Evolutionary conservation across 2,329 filamentous ascomycete species (phyloP).

Genomic region (Nigrospora sphaerica): DNA sequence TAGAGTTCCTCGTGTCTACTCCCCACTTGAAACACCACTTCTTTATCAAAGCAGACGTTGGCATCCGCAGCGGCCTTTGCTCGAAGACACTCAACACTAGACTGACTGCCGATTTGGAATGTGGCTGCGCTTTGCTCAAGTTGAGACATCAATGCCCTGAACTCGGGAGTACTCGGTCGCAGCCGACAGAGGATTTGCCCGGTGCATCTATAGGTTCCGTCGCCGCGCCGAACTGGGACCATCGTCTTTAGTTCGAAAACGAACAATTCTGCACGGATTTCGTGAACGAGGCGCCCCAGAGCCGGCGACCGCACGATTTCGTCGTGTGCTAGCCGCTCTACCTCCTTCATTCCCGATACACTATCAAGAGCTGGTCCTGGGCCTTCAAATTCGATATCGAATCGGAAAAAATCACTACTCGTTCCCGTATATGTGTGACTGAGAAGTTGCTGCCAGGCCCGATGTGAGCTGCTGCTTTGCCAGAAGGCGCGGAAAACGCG

Average conservation of each 20-base stretch:
- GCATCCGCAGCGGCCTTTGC: not conserved
- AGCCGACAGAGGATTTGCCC: not conserved
- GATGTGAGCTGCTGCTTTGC: not conserved
- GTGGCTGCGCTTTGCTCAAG: not conserved
- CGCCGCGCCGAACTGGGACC: not conserved
- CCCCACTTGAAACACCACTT: not conserved
- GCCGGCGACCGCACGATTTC: not conserved
- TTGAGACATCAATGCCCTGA: not conserved
- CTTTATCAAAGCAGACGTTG: not conserved
- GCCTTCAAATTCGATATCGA: not conserved
- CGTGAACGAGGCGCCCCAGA: not conserved
- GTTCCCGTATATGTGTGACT: not conserved
- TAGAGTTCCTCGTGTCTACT: not conserved
- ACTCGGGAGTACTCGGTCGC: not conserved
- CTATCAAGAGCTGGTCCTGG: constrained; percentile 2
- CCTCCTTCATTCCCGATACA: constrained; percentile 1
- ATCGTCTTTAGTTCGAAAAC: not conserved
- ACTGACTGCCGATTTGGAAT: not conserved
- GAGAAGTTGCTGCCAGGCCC: not conserved
- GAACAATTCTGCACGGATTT: constrained; percentile 1
- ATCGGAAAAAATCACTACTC: not conserved
- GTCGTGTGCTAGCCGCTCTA: not conserved
- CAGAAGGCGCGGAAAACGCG: not conserved
- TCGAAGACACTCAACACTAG: not conserved
- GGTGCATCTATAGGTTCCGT: not conserved